Evolutionary conservation across 805 yeast species (phyloP).

Genomic region (Kockiozyma suomiensis): DNA sequence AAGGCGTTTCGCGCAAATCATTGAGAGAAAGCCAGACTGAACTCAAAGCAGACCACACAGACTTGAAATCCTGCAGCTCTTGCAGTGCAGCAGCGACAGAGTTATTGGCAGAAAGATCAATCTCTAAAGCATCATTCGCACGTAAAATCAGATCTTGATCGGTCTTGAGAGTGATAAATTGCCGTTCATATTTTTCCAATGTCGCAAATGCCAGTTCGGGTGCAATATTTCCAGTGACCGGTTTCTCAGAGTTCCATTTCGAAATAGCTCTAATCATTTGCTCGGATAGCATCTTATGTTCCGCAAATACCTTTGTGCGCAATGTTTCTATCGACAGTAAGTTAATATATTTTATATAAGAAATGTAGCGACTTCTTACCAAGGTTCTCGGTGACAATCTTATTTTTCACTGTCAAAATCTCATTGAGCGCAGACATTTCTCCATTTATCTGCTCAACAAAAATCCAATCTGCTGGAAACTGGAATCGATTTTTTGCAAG

Average conservation of each 20-base stretch:
- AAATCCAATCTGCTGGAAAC: slow-evolving; percentile 59
- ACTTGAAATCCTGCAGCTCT: slow-evolving; percentile 59
- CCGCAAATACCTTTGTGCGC: slow-evolving; percentile 23
- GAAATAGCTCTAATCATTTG: slow-evolving; percentile 7
- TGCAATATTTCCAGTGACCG: slow-evolving; percentile 39
- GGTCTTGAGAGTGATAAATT: slow-evolving; percentile 17
- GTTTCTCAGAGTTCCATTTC: slow-evolving; percentile 38
- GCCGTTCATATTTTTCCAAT: slow-evolving; percentile 39
- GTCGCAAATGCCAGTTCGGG: slow-evolving; percentile 37
- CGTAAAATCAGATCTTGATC: slow-evolving; percentile 37
- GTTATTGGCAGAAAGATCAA: slow-evolving; percentile 41
- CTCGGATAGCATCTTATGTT: slow-evolving; percentile 20
- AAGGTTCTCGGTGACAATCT: slow-evolving; percentile 47
- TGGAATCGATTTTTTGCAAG: slow-evolving; percentile 51
- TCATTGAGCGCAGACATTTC: slow-evolving; percentile 50
- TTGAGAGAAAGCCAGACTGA: slow-evolving; percentile 53
- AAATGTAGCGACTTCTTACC: slow-evolving; percentile 36
- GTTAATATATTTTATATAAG: slow-evolving; percentile 32
- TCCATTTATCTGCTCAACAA: slow-evolving; percentile 62
- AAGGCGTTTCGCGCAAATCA: slow-evolving; percentile 48
- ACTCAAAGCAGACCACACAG: slow-evolving; percentile 67
- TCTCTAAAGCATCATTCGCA: slow-evolving; percentile 45
- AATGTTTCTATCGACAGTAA: slow-evolving; percentile 15
- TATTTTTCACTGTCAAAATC: slow-evolving; percentile 44
- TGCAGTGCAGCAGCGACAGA: slow-evolving; percentile 44